phyloP scores from a whole-genome alignment of 805 yeast species.

The Kodamaea jinghongensis region DNA sequence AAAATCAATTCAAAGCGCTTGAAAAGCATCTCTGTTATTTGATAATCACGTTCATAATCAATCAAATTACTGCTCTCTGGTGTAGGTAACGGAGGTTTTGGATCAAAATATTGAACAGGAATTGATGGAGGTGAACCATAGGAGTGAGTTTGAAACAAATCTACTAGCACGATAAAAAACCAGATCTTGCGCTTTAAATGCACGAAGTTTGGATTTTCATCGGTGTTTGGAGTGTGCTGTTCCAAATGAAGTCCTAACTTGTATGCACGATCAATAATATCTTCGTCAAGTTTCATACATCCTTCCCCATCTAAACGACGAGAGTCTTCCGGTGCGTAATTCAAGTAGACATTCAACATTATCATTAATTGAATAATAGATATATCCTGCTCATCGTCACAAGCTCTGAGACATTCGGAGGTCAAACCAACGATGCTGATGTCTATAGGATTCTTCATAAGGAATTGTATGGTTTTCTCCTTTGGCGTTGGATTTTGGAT shows the following conservation, averaged over 20 bases:
- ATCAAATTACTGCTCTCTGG: constrained; percentile 10
- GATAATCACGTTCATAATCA: constrained; percentile 11
- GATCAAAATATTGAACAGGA: constrained; percentile 13
- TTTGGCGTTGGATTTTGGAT: constrained; percentile 14
- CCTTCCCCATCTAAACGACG: constrained; percentile 3
- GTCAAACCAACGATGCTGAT: constrained; percentile 17
- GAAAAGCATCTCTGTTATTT: background rate
- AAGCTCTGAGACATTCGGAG: constrained; percentile 14
- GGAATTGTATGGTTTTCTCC: constrained; percentile 16
- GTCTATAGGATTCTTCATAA: constrained; percentile 18
- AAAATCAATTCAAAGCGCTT: background rate
- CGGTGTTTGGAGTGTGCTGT: constrained; percentile 14
- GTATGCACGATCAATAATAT: constrained; percentile 18
- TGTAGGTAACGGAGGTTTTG: constrained; percentile 13
- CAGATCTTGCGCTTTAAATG: constrained; percentile 11
- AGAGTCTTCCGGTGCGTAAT: constrained; percentile 15
- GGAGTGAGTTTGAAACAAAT: constrained; percentile 9
- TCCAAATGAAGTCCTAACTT: constrained; percentile 19
- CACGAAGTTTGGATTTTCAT: constrained; percentile 9
- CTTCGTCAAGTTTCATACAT: constrained; percentile 1
- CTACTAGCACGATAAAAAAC: constrained; percentile 10
- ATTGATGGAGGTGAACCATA: constrained; percentile 10
- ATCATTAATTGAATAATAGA: constrained; percentile 18
- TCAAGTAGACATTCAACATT: constrained; percentile 16
- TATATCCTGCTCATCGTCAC: constrained; percentile 12